Percentiles rank a stretch among this genome's conserved stretches.
phyloP scores from a whole-genome alignment of 805 yeast genomes.

The Lachancea mirantina region DNA sequence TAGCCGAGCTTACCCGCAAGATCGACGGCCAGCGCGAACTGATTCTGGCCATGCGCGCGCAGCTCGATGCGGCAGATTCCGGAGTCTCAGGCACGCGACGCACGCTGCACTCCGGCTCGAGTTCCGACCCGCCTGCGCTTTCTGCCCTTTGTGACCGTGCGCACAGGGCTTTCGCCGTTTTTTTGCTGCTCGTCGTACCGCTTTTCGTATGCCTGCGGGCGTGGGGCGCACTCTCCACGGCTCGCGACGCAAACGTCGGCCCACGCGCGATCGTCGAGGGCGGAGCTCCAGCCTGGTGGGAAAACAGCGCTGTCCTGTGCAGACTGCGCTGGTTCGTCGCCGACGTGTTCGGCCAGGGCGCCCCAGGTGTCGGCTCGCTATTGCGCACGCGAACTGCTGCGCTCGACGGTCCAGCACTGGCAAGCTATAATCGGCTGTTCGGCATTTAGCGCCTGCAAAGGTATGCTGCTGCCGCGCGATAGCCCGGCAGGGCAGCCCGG shows the following conservation, averaged over 20 bases:
- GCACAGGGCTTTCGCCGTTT: not conserved
- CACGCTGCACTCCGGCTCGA: too few relatives aligned
- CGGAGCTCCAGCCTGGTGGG: constrained; percentile 23
- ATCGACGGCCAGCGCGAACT: constrained; percentile 23
- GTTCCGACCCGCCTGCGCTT: too few relatives aligned
- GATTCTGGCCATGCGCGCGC: constrained; percentile 12
- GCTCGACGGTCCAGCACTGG: constrained; percentile 3
- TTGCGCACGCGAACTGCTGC: too few relatives aligned
- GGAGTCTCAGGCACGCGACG: too few relatives aligned
- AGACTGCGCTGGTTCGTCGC: constrained; percentile 18
- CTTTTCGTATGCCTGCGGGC: not conserved
- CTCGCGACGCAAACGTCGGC: not conserved
- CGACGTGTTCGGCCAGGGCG: constrained; percentile 10
- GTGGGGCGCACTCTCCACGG: not conserved
- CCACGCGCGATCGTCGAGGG: too few relatives aligned
- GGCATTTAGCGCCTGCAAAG: constrained; percentile 6
- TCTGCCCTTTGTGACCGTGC: too few relatives aligned
- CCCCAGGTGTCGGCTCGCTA: too few relatives aligned
- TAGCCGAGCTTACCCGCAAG: constrained; percentile 25
- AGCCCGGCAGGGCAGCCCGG: constrained; percentile 16
- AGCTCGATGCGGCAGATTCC: constrained; percentile 3
- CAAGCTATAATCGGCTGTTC: constrained; percentile 6
- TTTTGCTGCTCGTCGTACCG: not conserved
- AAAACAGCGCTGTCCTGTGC: constrained; percentile 13
- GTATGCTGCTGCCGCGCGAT: too few relatives aligned